Base-by-base conservation (phyloP, 192 early-diverging fungal genomes). In the Umbelopsis isabellina region DNA sequence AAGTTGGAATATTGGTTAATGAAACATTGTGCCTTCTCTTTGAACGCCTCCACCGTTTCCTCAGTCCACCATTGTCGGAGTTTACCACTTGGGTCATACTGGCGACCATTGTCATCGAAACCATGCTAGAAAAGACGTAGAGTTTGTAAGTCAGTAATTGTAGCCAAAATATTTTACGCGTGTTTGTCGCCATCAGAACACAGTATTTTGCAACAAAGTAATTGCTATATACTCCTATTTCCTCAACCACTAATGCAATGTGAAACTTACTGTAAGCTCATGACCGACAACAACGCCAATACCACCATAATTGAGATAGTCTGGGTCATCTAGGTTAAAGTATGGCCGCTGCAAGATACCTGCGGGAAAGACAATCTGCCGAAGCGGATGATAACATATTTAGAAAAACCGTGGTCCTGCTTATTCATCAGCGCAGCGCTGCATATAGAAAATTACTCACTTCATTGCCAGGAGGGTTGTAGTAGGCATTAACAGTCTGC, bases 21-120 rank as follows among this genome's bases (percentile, higher is more conserved):
- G 70, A 90, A 91, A 64, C 89, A 91, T 47, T 88, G 50, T 1
- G 88, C 66, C 58, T 72, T 69, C 9, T 71, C 61, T n/a, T 77
- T 78, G 74, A 90, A 91, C 27, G 80, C 73, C 46, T 71, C 65
- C 11, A 81, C 64, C 0, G 91, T 92, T 46, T 75, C 61, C 20
- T 88, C 84, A 11, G 87, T 86, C 91, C 91, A 94, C 92, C 92
- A 94, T 68, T 83, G 53, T 21, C 58, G 37, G 21, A 78, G 35
- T 11, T 53, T 61, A 21, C 82, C 82, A 33, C 68, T n/a, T 9
- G 52, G 37, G 47, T 88, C 87, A 64, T 75, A 88, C 25, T 72
- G 67, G 2, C 78, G 77, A 27, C 85, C 87, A 18, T 41, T 73
- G 37, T 85, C 79, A 47, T 88, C 87, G 35, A 88, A 88, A 1